A percentile compares a stretch with the other conserved stretches of the same genome.
These are phyloP conservation scores for Eleusine coracana DNA, from an alignment of 176 grass and related monocot genomes.

Conservation along the genomic window DNA sequence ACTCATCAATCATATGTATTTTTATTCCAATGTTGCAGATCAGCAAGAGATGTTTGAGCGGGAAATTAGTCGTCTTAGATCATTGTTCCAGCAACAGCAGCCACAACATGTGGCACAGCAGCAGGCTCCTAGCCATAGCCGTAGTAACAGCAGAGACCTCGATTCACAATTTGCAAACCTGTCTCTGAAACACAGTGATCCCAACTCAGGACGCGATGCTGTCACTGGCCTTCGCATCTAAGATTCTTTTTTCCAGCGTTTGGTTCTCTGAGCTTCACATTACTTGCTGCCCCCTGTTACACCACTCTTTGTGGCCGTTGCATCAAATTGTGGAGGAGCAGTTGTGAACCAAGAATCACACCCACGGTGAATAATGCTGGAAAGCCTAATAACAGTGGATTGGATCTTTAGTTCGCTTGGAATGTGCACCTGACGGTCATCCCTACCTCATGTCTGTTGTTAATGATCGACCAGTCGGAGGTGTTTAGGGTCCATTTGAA, in stretches of 20 bases:
- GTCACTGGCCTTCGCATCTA: conserved; percentile 65
- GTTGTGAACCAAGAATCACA: conserved; percentile 41
- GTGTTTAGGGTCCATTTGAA: conserved; percentile 62
- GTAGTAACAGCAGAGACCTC: conserved; percentile 79
- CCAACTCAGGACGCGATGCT: conserved; percentile 50
- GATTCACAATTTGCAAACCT: conserved; percentile 78
- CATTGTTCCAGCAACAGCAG: conserved; percentile 69
- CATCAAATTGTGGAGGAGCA: conserved; percentile 31
- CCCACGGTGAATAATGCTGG: conserved; percentile 36
- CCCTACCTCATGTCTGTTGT: conserved; percentile 43
- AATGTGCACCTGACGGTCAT: conserved; percentile 80
- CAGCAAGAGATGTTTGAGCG: conserved; percentile 96
- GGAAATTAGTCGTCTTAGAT: conserved; percentile 71
- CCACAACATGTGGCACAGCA: conserved; percentile 45
- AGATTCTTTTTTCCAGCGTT: conserved; percentile 32
- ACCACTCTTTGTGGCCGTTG: conserved; percentile 28
- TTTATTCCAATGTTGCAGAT: conserved; percentile 48
- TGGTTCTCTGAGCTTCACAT: conserved; percentile 30
- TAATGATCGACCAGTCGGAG: conserved; percentile 69
- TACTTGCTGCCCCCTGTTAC: conserved; percentile 37
- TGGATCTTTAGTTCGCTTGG: conserved; percentile 40
- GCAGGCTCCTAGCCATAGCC: conserved; percentile 50
- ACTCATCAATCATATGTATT: background rate
- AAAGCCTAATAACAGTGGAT: conserved; percentile 41
- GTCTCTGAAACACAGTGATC: conserved; percentile 77